phyloP scores from a whole-genome alignment of 129 eudicot species.

The Mikania micrantha region DNA sequence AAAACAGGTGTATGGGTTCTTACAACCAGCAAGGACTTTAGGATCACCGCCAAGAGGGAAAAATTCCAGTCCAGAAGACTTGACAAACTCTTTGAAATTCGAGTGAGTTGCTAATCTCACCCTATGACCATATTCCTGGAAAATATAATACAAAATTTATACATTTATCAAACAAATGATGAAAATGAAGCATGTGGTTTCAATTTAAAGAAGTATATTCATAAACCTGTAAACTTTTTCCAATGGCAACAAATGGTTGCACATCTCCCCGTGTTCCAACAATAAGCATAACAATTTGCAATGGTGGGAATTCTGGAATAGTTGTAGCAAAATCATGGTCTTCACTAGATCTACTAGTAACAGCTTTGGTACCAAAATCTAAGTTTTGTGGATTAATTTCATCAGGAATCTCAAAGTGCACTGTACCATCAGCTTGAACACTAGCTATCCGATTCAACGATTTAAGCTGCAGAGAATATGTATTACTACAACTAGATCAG shows the following conservation, averaged over 20 bases:
- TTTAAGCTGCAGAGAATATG: slow-evolving; percentile 46
- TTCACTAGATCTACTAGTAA: slow-evolving; percentile 16
- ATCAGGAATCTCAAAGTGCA: slow-evolving; percentile 72
- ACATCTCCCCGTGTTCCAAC: slow-evolving; percentile 98
- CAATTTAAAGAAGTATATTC: neutral
- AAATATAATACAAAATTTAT: slow-evolving; percentile 15
- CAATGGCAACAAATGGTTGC: slow-evolving; percentile 95
- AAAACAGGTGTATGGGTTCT: slow-evolving; percentile 24
- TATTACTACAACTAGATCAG: too few species aligned
- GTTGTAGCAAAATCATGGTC: slow-evolving; percentile 32
- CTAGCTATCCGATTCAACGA: slow-evolving; percentile 57
- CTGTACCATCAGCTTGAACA: slow-evolving; percentile 68
- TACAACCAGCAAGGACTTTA: slow-evolving; percentile 83
- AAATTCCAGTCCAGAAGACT: slow-evolving; percentile 77
- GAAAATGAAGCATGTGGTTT: neutral
- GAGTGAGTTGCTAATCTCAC: slow-evolving; percentile 85
- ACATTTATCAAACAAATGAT: neutral
- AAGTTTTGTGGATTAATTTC: slow-evolving; percentile 41
- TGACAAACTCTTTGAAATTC: slow-evolving; percentile 77
- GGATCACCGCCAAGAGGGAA: slow-evolving; percentile 95
- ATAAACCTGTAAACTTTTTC: slow-evolving; percentile 79
- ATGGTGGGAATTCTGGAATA: slow-evolving; percentile 45
- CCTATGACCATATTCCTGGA: slow-evolving; percentile 88
- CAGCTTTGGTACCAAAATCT: slow-evolving; percentile 46
- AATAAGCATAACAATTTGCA: slow-evolving; percentile 87